phyloP scores from a whole-genome alignment of 495 filamentous ascomycete genomes.

The Lasiosphaeria miniovina region DNA sequence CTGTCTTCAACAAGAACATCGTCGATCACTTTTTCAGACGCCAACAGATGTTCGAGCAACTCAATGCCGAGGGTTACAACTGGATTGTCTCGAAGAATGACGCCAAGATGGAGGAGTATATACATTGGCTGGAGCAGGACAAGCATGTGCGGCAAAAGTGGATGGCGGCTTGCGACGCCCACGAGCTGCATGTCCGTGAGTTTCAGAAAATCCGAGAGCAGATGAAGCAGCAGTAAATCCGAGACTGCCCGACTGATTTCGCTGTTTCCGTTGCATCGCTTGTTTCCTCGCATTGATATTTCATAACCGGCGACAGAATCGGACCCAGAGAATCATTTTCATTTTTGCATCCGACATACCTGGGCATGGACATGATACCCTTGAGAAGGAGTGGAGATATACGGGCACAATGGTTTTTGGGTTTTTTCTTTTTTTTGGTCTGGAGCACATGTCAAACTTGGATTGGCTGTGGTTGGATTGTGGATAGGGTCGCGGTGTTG shows the following conservation, averaged over 20 bases:
- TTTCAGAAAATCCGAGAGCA: conserved; percentile 56
- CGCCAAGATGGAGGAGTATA: conserved; percentile 48
- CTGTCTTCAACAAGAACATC: conserved; percentile 61
- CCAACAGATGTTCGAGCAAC: conserved; percentile 49
- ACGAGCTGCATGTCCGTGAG: conserved; percentile 57
- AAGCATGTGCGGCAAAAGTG: conserved; percentile 59
- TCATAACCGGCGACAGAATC: too few species aligned
- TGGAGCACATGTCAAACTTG: too few species aligned
- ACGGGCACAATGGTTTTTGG: too few species aligned
- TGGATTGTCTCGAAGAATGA: conserved; percentile 61
- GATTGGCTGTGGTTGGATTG: too few species aligned
- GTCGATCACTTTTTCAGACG: conserved; percentile 64
- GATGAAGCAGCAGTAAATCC: conserved; percentile 15
- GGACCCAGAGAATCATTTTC: too few species aligned
- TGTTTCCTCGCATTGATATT: too few species aligned
- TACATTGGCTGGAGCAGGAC: conserved; percentile 62
- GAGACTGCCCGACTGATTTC: neutral
- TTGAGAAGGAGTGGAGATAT: too few species aligned
- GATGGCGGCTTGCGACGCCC: conserved; percentile 60
- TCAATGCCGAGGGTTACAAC: conserved; percentile 34
- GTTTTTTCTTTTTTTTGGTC: too few species aligned
- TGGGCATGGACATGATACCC: too few species aligned
- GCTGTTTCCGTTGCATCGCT: neutral
- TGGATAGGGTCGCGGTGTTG: too few species aligned
- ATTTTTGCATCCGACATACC: too few species aligned